These are phyloP conservation scores for Acidiella bohemica DNA, from an alignment of 495 filamentous ascomycete genomes.

Conservation along the genomic window DNA sequence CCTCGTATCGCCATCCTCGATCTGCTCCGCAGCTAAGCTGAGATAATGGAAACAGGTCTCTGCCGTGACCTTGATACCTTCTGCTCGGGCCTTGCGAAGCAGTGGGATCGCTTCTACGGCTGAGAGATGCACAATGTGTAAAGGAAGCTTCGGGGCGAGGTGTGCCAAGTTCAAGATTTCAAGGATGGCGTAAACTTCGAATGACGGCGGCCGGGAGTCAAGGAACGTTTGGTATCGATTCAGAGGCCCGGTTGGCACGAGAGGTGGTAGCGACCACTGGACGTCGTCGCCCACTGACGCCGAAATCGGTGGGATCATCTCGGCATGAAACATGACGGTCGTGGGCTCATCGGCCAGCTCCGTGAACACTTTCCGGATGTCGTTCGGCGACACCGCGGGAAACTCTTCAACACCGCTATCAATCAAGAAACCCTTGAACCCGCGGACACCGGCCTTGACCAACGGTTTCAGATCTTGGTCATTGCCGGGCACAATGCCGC, in stretches of 20 bases:
- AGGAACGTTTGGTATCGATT: constrained; percentile 82
- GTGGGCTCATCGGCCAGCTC: constrained; percentile 67
- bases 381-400: constrained; percentile 67
- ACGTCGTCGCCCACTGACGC: constrained; percentile 69
- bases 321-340: constrained; percentile 95
- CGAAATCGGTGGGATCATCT: constrained; percentile 86
- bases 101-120: constrained; percentile 86
- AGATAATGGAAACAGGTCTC: constrained; percentile 99
- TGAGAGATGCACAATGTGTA: constrained; percentile 93
- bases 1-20: constrained; percentile 78
- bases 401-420: constrained; percentile 96
- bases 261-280: constrained; percentile 56
- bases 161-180: constrained; percentile 71
- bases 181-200: constrained; percentile 83
- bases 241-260: constrained; percentile 60
- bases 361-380: constrained; percentile 66
- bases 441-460: constrained; percentile 72
- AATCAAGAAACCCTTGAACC: constrained; percentile 97
- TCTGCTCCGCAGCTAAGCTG: constrained; percentile 72
- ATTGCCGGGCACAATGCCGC: constrained; percentile 89
- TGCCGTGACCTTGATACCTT: constrained; percentile 79
- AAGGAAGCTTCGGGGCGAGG: constrained; percentile 65
- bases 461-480: constrained; percentile 63
- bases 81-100: constrained; percentile 62
- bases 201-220: constrained; percentile 73